Evolutionary conservation across 1,284 basidiomycete genomes (phyloP).

Genomic region (Ganoderma boninense): DNA sequence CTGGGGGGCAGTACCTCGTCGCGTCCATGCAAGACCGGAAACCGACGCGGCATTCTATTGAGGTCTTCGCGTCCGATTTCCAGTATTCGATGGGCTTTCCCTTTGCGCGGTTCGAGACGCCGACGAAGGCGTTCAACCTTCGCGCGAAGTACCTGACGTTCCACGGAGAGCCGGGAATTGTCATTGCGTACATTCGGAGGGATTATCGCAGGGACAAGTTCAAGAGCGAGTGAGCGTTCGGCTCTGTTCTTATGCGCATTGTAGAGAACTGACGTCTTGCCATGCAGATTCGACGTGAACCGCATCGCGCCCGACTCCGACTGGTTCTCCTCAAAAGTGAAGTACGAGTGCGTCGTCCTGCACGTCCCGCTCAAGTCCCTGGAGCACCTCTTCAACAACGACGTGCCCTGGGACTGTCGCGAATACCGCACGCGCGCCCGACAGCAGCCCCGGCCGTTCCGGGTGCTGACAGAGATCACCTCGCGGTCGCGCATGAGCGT

Average conservation of each 20-base stretch:
- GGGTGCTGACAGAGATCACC: conserved; percentile 48
- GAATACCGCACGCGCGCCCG: conserved; percentile 49
- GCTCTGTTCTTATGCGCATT: conserved; percentile 16
- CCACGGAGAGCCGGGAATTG: conserved; percentile 58
- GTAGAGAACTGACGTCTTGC: conserved; percentile 34
- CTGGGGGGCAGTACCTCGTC: conserved; percentile 75
- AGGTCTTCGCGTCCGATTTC: conserved; percentile 67
- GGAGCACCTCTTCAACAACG: conserved; percentile 59
- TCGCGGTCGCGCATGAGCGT: conserved; percentile 50
- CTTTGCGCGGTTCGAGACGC: conserved; percentile 57
- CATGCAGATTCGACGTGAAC: conserved; percentile 50
- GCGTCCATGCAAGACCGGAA: conserved; percentile 60
- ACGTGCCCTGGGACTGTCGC: conserved; percentile 48
- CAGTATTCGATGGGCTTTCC: conserved; percentile 53
- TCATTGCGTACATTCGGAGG: conserved; percentile 60
- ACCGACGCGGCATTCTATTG: conserved; percentile 55
- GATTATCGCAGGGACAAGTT: conserved; percentile 34
- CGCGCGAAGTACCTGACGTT: conserved; percentile 70
- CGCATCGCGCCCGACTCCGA: conserved; percentile 30
- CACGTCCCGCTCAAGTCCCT: conserved; percentile 58
- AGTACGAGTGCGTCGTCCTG: conserved; percentile 59
- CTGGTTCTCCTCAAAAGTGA: conserved; percentile 37
- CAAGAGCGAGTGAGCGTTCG: conserved; percentile 11
- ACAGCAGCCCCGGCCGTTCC: conserved; percentile 50
- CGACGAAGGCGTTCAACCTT: conserved; percentile 63